phyloP scores from a whole-genome alignment of 768 basidiomycete genomes.

The Suillus placidus region DNA sequence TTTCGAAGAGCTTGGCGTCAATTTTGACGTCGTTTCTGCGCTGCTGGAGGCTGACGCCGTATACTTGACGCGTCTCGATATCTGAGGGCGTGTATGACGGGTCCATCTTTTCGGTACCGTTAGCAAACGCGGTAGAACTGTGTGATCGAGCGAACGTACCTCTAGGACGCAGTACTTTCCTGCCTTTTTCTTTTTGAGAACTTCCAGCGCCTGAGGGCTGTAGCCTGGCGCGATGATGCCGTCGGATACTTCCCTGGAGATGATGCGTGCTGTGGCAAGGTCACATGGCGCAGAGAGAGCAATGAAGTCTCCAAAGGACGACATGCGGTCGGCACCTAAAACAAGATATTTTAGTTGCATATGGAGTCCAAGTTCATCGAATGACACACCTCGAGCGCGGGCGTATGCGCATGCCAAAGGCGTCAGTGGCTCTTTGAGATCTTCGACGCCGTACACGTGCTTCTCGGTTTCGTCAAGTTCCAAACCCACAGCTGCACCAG shows the following conservation, averaged over 20 bases:
- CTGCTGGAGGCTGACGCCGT: conserved; percentile 89
- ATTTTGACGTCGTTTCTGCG: conserved; percentile 90
- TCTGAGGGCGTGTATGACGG: conserved; percentile 76
- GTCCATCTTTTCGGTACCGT: conserved; percentile 68
- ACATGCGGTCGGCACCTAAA: conserved; percentile 96
- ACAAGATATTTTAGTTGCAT: conserved; percentile 10
- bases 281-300: conserved; percentile 93
- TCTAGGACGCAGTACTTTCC: conserved; percentile 98
- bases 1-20: conserved; percentile 75
- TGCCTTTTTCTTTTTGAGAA: conserved; percentile 93
- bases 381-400: conserved; percentile 78
- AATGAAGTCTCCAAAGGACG: conserved; percentile 98
- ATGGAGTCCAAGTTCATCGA: not conserved
- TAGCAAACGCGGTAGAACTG: conserved; percentile 3
- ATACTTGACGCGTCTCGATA: conserved; percentile 93
- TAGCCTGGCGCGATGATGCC: conserved; percentile 98
- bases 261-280: conserved; percentile 91
- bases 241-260: conserved; percentile 98
- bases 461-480: conserved; percentile 83
- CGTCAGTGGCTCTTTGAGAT: conserved; percentile 87
- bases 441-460: conserved; percentile 95
- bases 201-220: conserved; percentile 81
- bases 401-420: conserved; percentile 93
- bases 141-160: conserved; percentile 44
- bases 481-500: conserved; percentile 92